These are phyloP conservation scores for Aspergillus sclerotioniger DNA, from an alignment of 495 filamentous ascomycete genomes.

Conservation along the genomic window DNA sequence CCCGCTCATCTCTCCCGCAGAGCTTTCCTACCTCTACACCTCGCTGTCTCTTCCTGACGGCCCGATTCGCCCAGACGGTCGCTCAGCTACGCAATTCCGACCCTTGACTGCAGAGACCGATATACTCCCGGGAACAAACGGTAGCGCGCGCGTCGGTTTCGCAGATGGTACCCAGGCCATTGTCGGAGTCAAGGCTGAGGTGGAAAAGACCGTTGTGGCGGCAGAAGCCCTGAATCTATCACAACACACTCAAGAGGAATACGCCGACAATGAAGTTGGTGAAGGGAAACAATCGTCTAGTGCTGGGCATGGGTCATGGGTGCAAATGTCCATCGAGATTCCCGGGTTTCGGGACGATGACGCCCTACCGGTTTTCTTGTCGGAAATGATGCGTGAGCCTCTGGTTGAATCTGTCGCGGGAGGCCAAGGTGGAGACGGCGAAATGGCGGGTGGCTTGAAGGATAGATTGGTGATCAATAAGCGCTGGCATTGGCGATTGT, in stretches of 20 bases:
- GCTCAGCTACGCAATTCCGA: slow-evolving; percentile 81
- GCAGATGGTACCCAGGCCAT: slow-evolving; percentile 94
- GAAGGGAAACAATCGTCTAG: slow-evolving; percentile 33
- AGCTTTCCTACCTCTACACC: slow-evolving; percentile 92
- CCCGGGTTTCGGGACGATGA: slow-evolving; percentile 89
- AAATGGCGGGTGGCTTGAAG: slow-evolving; percentile 61
- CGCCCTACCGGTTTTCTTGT: slow-evolving; percentile 79
- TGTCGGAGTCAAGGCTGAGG: slow-evolving; percentile 91
- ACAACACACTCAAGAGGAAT: slow-evolving; percentile 27
- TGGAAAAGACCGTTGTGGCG: slow-evolving; percentile 61
- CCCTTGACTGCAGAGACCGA: slow-evolving; percentile 84
- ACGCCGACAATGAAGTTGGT: slow-evolving; percentile 24
- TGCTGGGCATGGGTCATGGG: slow-evolving; percentile 58
- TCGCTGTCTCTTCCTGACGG: slow-evolving; percentile 70
- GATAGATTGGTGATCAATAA: slow-evolving; percentile 76
- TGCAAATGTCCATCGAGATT: slow-evolving; percentile 82
- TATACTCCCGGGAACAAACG: slow-evolving; percentile 85
- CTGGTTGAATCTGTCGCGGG: slow-evolving; percentile 57
- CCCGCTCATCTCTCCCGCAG: slow-evolving; percentile 82
- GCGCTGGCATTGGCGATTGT: slow-evolving; percentile 93
- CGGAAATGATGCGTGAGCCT: slow-evolving; percentile 83
- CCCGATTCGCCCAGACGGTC: slow-evolving; percentile 89
- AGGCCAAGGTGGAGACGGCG: slow-evolving; percentile 15
- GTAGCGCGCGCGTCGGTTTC: slow-evolving; percentile 89
- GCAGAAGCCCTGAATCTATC: slow-evolving; percentile 29